Evolutionary conservation across 371 early-diverging fungal species (phyloP).

Genomic region (Mortierella sp.): DNA sequence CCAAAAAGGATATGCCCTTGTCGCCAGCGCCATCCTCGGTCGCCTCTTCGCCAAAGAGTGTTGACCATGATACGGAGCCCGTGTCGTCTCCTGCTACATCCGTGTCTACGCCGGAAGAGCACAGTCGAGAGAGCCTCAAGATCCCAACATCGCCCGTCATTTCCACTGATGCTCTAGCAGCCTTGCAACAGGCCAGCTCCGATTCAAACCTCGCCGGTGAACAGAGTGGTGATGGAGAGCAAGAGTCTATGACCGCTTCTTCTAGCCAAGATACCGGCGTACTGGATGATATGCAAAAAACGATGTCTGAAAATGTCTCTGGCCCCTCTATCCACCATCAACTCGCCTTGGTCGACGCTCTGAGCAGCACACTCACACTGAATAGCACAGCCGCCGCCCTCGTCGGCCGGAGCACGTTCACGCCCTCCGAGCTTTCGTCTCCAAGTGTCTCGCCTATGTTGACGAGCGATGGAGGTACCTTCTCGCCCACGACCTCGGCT

Average conservation of each 20-base stretch:
- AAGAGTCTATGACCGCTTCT: too few species aligned
- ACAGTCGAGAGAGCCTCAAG: neutral
- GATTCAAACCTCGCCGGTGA: too few species aligned
- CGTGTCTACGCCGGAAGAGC: neutral
- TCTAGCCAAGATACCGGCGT: neutral
- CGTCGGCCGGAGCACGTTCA: neutral
- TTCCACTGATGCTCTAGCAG: neutral
- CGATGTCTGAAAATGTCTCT: too few species aligned
- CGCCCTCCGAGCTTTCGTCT: slow-evolving; percentile 4
- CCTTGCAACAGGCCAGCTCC: too few species aligned
- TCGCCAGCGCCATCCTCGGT: slow-evolving; percentile 7
- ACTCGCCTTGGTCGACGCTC: too few species aligned
- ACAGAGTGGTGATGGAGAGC: too few species aligned
- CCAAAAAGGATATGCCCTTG: slow-evolving; percentile 20
- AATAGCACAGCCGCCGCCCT: neutral
- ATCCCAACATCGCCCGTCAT: neutral
- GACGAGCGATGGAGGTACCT: slow-evolving; percentile 15
- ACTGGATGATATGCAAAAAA: too few species aligned
- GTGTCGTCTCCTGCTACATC: neutral
- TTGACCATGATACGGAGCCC: slow-evolving; percentile 22
- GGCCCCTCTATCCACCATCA: too few species aligned
- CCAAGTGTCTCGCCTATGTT: slow-evolving; percentile 19
- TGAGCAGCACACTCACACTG: too few species aligned
- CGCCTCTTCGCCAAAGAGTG: slow-evolving; percentile 16
- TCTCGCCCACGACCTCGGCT: slow-evolving; percentile 28